Evolutionary conservation across 1,284 basidiomycete species (phyloP).

Genomic region (Austropuccinia psidii): DNA sequence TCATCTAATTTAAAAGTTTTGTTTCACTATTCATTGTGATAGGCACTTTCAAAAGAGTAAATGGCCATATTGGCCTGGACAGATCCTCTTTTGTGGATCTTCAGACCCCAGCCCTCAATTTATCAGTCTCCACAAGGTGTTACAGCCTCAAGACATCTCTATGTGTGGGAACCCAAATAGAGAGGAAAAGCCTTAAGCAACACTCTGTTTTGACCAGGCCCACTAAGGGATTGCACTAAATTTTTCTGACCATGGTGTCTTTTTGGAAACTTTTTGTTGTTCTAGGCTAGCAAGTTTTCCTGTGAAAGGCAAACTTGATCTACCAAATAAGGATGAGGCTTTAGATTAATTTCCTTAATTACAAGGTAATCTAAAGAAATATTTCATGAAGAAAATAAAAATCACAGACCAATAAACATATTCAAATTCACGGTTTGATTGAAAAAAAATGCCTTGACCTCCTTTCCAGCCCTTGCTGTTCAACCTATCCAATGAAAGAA

Average conservation of each 20-base stretch:
- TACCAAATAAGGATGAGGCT: slow-evolving; percentile 51
- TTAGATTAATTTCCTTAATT: slow-evolving; percentile 80
- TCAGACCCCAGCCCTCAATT: no score
- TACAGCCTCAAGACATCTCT: no score
- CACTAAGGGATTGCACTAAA: slow-evolving; percentile 42
- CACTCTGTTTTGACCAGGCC: no score
- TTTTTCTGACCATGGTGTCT: slow-evolving; percentile 40
- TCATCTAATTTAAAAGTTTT: no score
- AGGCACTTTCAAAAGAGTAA: no score
- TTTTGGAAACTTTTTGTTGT: neutral
- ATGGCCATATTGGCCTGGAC: no score
- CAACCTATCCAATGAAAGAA: slow-evolving; percentile 92
- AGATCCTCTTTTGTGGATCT: no score
- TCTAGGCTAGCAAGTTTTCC: slow-evolving; percentile 17
- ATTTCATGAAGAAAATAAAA: neutral
- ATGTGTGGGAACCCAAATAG: no score
- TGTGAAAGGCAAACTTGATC: slow-evolving; percentile 35
- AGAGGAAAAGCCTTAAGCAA: no score
- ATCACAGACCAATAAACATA: slow-evolving; percentile 63
- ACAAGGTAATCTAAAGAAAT: slow-evolving; percentile 65
- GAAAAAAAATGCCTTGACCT: slow-evolving; percentile 78
- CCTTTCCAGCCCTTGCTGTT: slow-evolving; percentile 83
- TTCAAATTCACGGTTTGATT: slow-evolving; percentile 66
- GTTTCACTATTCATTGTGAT: no score
- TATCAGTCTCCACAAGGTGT: no score